Evolutionary conservation across 148 eudicot genomes (phyloP), one percentile per base, ranked within the genome.

Genomic region (Rheum nobile): DNA sequence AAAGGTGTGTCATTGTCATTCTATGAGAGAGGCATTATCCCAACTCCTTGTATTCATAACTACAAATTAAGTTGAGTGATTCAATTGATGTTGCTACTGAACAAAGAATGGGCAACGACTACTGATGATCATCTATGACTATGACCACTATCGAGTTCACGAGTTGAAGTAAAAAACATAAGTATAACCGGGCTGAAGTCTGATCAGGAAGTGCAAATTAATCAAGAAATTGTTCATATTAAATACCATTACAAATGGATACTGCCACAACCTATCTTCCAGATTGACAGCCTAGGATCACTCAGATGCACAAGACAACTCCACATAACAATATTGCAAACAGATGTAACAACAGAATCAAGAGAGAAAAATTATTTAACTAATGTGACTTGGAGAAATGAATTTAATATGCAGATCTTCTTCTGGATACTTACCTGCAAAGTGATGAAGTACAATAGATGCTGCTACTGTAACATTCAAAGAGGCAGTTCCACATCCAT

Each of bases 401-500:
- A 26, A 32, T 3, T 16, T 57, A 10, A 22, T 57, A 57, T 26
- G 67, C 34, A 57, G 34, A 57, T 65, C 32, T 57, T 57, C n/a
- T 2, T 26, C 26, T 16, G 65, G 32, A 57, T 26, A 26, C 65
- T 71, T 85, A 91, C 98, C 97, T 77, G 85, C 97, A 82, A 86
- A 95, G 44, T 95, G 97, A 90, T 95, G 98, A 31, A 95, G 87
- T 34, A 91, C 90, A 46, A 95, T 91, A 52, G 98, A 95, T 79
- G 97, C 98, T 72, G 99, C 97, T 24, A 91, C 90, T 38, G 99
- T 95, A 74, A 95, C 97, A 77, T 95, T 91, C 61, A 95, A 71
- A 11, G 97, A 95, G 76, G 97, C 99, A 74, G 99, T 95, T 71
- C 99, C 99, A 83, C 96, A 82, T n/a, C 99, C 99, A 78, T 91